Base-by-base conservation (phyloP, 2,329 filamentous ascomycete genomes). In the Epichloe scottii region DNA sequence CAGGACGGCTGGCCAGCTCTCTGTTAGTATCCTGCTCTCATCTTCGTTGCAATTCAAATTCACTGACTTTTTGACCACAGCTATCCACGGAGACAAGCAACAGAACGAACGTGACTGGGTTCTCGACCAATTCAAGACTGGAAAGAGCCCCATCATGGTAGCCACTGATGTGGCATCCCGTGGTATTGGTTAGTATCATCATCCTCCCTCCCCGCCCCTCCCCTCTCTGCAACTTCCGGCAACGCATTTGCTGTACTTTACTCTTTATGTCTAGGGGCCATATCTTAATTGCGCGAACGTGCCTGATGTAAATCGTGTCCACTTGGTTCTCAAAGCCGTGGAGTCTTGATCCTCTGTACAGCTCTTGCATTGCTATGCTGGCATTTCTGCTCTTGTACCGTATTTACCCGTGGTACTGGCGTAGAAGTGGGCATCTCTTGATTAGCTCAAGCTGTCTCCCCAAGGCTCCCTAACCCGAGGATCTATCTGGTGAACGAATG, bases 71-170 rank as follows among this genome's bases (percentile, higher is more conserved):
- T 17, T 45, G 5, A 50, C n/a, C 17, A 57, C 10, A 93, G 88
- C 93, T 56, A 97, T 98, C 62, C 93, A 98, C 77, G 93, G 93
- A 66, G 93, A 97, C 76, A 97, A 97, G 78, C 90, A 96, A 69
- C 93, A 98, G 68, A 95, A 96, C 72, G 93, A 98, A 77, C 90
- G 93, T 76, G 93, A 97, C 71, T 97, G 93, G 89, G 93, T 97
- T 64, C 79, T 98, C 68, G 94, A 97, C 71, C 91, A 97, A 72
- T 98, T 98, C 83, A 98, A 97, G 84, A 88, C 87, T 59, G 90
- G 89, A 74, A 96, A 97, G 79, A 95, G 89, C 76, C 93, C 93
- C 68, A 95, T 98, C 82, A 95, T 98, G 90, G 93, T 98, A 76
- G 93, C 93, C 75, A 98, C 93, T 60, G 93, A 97, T 68, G 93